phyloP scores from a whole-genome alignment of 73 alveolate species.

The Effrenium voratum region DNA sequence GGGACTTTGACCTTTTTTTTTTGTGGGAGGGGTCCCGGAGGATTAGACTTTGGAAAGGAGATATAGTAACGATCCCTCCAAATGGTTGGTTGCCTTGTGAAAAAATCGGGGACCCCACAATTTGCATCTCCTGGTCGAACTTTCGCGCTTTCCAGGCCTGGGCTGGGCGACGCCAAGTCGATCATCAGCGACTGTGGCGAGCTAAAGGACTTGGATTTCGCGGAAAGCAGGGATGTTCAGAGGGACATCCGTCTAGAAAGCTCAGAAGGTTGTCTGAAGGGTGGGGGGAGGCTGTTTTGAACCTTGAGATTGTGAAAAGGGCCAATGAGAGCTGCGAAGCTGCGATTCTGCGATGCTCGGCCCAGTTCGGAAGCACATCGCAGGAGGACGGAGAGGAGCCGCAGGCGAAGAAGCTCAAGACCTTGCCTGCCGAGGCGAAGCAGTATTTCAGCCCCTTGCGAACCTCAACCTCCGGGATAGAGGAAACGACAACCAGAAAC shows the following conservation, averaged over 20 bases:
- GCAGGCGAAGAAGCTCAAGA: background rate
- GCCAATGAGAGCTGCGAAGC: no score
- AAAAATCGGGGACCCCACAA: background rate
- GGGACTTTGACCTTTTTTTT: no score
- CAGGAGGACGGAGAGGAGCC: conserved; percentile 8
- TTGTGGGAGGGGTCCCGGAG: no score
- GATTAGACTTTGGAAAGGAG: background rate
- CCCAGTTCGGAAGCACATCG: background rate
- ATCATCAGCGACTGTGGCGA: conserved; percentile 71
- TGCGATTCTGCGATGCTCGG: no score
- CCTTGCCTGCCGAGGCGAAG: background rate
- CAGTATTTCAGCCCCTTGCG: no score
- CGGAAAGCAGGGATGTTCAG: background rate
- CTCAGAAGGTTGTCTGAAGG: no score
- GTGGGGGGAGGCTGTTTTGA: no score
- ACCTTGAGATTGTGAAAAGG: no score
- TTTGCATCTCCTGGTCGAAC: background rate
- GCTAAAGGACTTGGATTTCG: background rate
- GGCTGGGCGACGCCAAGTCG: conserved; percentile 88
- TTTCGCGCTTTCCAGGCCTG: conserved; percentile 36
- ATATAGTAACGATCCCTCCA: background rate
- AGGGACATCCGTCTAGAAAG: background rate
- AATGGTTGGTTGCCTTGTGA: background rate
- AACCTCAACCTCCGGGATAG: no score
- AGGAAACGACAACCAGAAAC: no score